Evolutionary conservation across 225 moss, liverwort and hornwort species (phyloP), one percentile per base, ranked within the genome.

Genomic region (Marchantia polymorpha): DNA sequence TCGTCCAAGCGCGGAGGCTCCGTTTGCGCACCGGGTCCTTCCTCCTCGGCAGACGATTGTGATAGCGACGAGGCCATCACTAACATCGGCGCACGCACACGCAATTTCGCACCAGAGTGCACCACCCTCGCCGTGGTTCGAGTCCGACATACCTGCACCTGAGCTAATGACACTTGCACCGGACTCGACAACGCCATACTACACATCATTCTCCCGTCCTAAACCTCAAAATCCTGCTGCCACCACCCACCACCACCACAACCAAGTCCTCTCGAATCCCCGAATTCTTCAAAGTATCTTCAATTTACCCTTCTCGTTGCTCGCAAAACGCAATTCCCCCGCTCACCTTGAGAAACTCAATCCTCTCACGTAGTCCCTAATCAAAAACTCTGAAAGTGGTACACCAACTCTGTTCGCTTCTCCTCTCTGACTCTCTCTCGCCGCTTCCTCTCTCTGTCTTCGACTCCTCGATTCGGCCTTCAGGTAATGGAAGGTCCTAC

Each of bases 1-100:
- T 85, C 82, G 63, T 88, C 87, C 85, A 83, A 60, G 64, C 83
- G 80, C 5, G 87, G 87, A 51, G 84, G 84, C 58, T 87, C 87
- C 47, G 31, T 11, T 29, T 83, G 84, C n/a, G 55, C 79, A 71
- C 20, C 60, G 23, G 12, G 39, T 73, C 26, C 12, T 76, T 54
- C n/a, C 17, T 87, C 79, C 60, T 46, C 72, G n/a, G 69, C 71
- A 22, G 68, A 52, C 25, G 75, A 51, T 61, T 60, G 76, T 74
- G 74, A 63, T 48, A 46, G 69, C 25, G 52, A 72, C n/a, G 61
- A 20, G 49, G 54, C 69, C 68, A 70, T 61, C 46, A 69, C 51
- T 17, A 66, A 52, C 56, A 31, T 3, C 0, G 60, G 58, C 56
- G 66, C 71, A 59, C 79, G 82, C 15, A 78, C 26, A 30, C 73